Evolutionary conservation across 2,329 filamentous ascomycete species (phyloP).

Genomic region (Aspergillus uvarum): DNA sequence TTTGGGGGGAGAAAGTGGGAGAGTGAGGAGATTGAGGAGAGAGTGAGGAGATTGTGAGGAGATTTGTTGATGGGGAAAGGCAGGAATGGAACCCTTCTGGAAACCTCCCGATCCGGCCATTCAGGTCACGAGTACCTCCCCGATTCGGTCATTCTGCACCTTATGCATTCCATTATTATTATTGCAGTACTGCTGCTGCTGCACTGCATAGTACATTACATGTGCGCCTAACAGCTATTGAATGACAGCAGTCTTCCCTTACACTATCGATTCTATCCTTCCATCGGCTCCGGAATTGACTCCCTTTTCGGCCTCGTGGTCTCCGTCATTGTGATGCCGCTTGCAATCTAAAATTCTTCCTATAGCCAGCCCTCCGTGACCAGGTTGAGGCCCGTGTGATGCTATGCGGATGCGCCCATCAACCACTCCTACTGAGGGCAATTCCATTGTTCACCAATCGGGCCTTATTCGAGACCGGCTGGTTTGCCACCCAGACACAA

Average conservation of each 20-base stretch:
- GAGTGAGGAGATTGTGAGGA: not conserved
- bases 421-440: no score
- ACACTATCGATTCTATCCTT: no score
- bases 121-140: not conserved
- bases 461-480: not conserved
- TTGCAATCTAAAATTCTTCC: not conserved
- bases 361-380: no score
- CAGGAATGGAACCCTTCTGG: not conserved
- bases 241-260: no score
- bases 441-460: not conserved
- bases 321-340: not conserved
- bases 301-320: not conserved
- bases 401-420: no score
- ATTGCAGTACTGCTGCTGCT: no score
- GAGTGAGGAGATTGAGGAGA: not conserved
- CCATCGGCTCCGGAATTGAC: not conserved
- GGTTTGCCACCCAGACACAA: not conserved
- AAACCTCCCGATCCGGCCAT: not conserved
- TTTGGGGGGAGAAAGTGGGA: constrained; percentile 12
- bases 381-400: no score
- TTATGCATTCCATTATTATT: no score
- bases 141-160: not conserved
- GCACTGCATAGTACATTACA: no score
- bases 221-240: no score
- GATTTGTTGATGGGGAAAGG: not conserved